Base-by-base conservation (phyloP, 495 filamentous ascomycete genomes). In the Xylaria acuta region DNA sequence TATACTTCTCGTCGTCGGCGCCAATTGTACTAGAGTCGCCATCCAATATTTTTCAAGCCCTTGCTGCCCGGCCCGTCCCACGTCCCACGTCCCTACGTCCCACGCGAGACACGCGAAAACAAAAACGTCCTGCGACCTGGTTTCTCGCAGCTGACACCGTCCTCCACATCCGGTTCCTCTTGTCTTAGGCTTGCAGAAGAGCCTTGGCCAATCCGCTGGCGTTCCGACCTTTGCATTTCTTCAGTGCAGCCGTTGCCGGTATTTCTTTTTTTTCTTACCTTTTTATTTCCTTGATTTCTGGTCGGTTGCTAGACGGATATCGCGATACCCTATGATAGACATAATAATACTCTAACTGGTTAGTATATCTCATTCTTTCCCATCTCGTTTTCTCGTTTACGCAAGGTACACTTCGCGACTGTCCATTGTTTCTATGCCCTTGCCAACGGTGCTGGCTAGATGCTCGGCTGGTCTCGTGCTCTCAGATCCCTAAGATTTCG, bases 261-360 rank as follows among this genome's bases (percentile, higher is more conserved):
- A 69, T 74, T 75, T 70, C 47, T 59, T 72, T 70, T 64, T 63
- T 54, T 63, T 59, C 49, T 60, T 49, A 65, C 47, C 30, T 72
- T 72, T 59, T 60, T 64, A 30, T 78, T 77, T 40, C 40, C 69
- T 56, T 72, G 47, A 56, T 72, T 47, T 58, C 49, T 67, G 51
- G 70, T 51, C 62, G 64, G 36, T 77, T 75, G 22, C 67, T 83
- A 83, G 80, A 82, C 73, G 74, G 74, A 64, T 75, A 74, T 73
- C 73, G 75, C 78, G 79, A 82, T 82, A 83, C 80, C 82, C 80
- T 68, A 43, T 75, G 64, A 79, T 82, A 84, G 82, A 83, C 71
- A 63, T 84, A 75, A 79, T 79, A 74, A 65, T 70, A 72, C 60
- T 62, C 45, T 7, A 43, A 72, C 71, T 75, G 68, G 80, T 82